phyloP scores from a whole-genome alignment of 73 alveolate species.

The Tetrahymena elliotti region DNA sequence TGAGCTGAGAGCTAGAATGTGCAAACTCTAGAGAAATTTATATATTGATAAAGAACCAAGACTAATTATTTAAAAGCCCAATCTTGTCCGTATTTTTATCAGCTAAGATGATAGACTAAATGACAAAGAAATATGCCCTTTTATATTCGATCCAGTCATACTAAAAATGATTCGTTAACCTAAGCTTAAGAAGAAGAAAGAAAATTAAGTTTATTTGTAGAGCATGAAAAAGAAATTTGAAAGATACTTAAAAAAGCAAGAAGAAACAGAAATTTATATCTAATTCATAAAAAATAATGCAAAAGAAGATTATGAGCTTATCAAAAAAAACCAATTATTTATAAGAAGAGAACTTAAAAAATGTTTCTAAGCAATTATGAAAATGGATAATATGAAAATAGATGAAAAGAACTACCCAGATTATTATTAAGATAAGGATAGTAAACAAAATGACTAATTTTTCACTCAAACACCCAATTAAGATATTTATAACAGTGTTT shows the following conservation, averaged over 20 bases:
- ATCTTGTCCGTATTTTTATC: conserved; percentile 15
- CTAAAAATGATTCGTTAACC: not conserved
- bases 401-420: not conserved
- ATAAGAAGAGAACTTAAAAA: not conserved
- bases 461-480: not conserved
- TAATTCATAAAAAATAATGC: not conserved
- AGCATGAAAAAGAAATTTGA: not conserved
- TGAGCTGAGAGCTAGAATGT: conserved; percentile 31
- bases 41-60: conserved; percentile 35
- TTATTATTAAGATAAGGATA: not conserved
- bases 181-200: not conserved
- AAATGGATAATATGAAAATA: not conserved
- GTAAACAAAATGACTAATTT: not conserved
- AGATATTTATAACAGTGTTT: not conserved
- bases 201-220: not conserved
- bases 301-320: not conserved
- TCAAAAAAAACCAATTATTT: not conserved
- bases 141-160: not conserved
- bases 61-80: conserved; percentile 17
- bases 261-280: not conserved
- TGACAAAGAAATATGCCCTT: not conserved
- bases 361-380: not conserved
- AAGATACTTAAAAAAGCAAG: not conserved
- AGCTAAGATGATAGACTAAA: conserved; percentile 4
- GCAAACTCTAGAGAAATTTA: conserved; percentile 9